phyloP scores from a whole-genome alignment of 306 rosid genomes.

The Prunus mira region DNA sequence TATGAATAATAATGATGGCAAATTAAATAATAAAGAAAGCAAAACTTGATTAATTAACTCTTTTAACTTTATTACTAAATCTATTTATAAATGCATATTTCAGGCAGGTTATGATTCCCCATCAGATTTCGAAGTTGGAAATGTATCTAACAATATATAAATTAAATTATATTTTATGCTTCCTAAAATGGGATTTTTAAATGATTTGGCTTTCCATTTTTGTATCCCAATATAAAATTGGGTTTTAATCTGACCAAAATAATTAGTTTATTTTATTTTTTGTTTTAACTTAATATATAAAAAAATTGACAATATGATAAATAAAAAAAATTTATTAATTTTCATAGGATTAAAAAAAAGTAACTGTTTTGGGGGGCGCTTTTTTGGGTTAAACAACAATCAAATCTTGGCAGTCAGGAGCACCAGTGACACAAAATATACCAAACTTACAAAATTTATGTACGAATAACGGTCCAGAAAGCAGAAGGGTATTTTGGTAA shows the following conservation, averaged over 20 bases:
- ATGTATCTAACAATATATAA: neutral
- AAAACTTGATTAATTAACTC: neutral
- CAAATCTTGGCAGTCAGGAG: neutral
- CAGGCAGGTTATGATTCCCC: neutral
- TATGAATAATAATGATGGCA: neutral
- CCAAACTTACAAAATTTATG: neutral
- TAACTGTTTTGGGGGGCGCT: no score
- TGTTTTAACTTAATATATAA: no score
- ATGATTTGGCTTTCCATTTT: neutral
- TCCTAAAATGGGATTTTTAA: neutral
- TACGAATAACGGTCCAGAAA: constrained; percentile 7
- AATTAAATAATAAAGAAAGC: neutral
- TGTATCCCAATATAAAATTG: neutral
- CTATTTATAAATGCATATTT: neutral
- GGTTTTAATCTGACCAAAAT: neutral
- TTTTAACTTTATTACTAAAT: neutral
- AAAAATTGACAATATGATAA: no score
- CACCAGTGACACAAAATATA: neutral
- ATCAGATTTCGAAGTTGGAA: neutral
- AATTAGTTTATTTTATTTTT: no score
- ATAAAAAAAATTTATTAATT: neutral
- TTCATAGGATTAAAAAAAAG: neutral
- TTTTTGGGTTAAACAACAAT: neutral
- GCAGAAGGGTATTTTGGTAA: constrained; percentile 30
- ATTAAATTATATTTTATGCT: neutral